phyloP scores from a whole-genome alignment of 148 eudicot species.

The Salicornia ramosissima region DNA sequence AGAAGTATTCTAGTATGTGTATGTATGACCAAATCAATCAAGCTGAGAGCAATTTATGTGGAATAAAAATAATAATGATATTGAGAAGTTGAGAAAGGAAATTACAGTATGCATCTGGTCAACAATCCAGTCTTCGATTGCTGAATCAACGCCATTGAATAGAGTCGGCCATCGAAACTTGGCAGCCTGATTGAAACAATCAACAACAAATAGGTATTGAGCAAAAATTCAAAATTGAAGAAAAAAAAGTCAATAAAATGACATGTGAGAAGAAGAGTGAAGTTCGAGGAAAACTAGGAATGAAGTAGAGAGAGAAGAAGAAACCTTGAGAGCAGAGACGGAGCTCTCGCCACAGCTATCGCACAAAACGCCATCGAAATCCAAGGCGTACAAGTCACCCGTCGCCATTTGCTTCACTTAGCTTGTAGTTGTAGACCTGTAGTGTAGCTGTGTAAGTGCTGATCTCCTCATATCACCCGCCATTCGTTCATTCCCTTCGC shows the following conservation, averaged over 20 bases:
- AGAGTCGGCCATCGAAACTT: constrained; percentile 82
- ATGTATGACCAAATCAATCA: no score
- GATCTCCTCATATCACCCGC: no score
- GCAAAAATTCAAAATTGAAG: neutral
- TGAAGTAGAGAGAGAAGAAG: constrained; percentile 3
- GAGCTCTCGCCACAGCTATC: constrained; percentile 98
- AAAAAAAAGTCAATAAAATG: no score
- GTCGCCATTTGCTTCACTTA: constrained; percentile 14
- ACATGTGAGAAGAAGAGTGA: no score
- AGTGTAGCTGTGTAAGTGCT: no score
- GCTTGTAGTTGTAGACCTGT: neutral
- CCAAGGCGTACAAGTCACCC: constrained; percentile 88
- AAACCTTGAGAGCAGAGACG: constrained; percentile 76
- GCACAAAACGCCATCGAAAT: constrained; percentile 93
- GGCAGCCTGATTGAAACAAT: constrained; percentile 49
- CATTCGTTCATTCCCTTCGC: no score
- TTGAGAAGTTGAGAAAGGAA: neutral
- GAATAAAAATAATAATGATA: neutral
- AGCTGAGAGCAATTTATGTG: neutral
- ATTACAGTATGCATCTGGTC: constrained; percentile 78
- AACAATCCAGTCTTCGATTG: constrained; percentile 72
- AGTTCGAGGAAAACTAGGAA: neutral
- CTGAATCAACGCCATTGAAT: constrained; percentile 50
- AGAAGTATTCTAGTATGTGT: no score
- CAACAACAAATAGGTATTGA: neutral